Percentiles rank a stretch among this genome's conserved stretches.
Conservation (phyloP, 2,329 filamentous ascomycete species). For the Aschersonia sp. region DNA sequence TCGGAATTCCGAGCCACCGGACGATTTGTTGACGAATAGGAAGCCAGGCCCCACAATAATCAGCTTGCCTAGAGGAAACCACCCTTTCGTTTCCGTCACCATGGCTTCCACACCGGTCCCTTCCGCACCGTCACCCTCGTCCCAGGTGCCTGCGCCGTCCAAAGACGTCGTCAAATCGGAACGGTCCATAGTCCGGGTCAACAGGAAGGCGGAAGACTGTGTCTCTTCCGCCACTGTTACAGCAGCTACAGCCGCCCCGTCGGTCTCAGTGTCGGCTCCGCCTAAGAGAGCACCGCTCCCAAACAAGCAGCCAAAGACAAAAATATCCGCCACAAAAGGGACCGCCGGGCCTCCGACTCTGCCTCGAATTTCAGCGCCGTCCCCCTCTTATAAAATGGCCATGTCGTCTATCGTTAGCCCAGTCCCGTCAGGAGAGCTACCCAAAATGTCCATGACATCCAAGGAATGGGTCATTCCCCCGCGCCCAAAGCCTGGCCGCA, state of each 20-base stretch:
- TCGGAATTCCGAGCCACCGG: constrained; percentile 14
- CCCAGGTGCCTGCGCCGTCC: not conserved
- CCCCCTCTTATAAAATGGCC: constrained; percentile 25
- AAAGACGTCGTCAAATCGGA: not conserved
- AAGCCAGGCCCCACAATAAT: not conserved
- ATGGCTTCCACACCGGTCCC: constrained; percentile 10
- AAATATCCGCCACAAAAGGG: constrained; percentile 10
- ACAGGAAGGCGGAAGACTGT: too few species aligned
- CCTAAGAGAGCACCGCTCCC: constrained; percentile 11
- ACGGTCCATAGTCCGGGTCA: too few species aligned
- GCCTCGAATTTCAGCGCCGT: constrained; percentile 18
- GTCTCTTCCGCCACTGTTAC: constrained; percentile 6
- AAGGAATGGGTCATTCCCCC: constrained; percentile 81
- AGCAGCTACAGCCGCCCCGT: constrained; percentile 1
- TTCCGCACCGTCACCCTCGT: constrained; percentile 9
- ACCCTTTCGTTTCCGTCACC: constrained; percentile 5
- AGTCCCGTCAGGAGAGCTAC: constrained; percentile 21
- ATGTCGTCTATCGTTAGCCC: constrained; percentile 34
- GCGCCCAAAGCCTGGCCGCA: constrained; percentile 77
- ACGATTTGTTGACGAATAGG: not conserved
- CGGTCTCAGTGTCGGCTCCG: constrained; percentile 7
- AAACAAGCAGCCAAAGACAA: constrained; percentile 6
- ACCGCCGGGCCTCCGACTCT: constrained; percentile 10
- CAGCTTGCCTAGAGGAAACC: not conserved
- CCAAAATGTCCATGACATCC: constrained; percentile 51